These are phyloP conservation scores for Gentiana macrophylla DNA, from an alignment of 257 asterid genomes.

Conservation along the genomic window DNA sequence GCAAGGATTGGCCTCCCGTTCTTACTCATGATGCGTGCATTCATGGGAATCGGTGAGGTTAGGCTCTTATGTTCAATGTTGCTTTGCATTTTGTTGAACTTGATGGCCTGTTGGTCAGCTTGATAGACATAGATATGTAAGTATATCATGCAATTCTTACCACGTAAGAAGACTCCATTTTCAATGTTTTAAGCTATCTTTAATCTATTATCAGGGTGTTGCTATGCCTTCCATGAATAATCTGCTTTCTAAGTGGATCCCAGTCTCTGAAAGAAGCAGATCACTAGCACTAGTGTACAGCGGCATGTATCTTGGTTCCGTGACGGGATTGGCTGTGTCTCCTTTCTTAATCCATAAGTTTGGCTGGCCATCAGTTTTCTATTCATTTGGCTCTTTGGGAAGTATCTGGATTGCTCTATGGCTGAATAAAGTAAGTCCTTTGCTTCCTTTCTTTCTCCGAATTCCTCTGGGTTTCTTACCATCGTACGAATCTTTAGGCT, in stretches of 20 bases:
- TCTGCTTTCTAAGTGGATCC: constrained; percentile 89
- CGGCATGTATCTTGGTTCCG: constrained; percentile 99
- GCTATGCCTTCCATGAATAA: constrained; percentile 99
- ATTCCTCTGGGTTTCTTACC: neutral
- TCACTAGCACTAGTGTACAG: constrained; percentile 94
- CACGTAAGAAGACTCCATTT: neutral
- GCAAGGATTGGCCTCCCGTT: constrained; percentile 86
- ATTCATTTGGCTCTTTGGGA: constrained; percentile 91
- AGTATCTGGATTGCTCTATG: constrained; percentile 89
- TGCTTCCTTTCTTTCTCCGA: constrained; percentile 7
- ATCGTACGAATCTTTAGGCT: neutral
- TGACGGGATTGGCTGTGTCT: constrained; percentile 81
- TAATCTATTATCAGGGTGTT: constrained; percentile 30
- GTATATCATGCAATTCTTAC: neutral
- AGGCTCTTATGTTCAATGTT: constrained; percentile 10
- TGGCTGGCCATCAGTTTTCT: constrained; percentile 97
- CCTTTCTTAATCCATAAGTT: constrained; percentile 69
- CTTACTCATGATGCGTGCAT: constrained; percentile 82
- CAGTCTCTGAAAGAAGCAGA: constrained; percentile 98
- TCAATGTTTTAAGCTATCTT: constrained; percentile 1
- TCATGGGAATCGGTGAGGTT: constrained; percentile 99
- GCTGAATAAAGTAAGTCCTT: constrained; percentile 70
- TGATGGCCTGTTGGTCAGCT: neutral
- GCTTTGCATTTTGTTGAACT: neutral
- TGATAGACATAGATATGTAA: neutral